phyloP scores from a whole-genome alignment of 352 stramenopile species.

The Phytophthora lateralis region DNA sequence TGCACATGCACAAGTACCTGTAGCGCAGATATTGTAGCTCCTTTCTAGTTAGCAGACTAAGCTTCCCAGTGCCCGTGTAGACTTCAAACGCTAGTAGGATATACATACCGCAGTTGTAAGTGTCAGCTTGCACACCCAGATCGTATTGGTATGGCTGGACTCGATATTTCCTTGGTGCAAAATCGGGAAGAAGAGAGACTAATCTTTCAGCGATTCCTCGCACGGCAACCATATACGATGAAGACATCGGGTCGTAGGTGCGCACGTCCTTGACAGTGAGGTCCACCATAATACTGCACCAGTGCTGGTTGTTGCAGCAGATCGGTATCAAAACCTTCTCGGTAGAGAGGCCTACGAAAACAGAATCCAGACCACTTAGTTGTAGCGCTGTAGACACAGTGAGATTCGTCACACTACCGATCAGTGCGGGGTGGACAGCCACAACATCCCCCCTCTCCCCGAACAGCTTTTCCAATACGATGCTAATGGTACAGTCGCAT shows the following conservation, averaged over 20 bases:
- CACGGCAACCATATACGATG: not conserved
- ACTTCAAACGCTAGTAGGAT: conserved; percentile 1
- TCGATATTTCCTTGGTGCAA: not conserved
- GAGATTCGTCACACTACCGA: not conserved
- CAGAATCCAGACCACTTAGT: not conserved
- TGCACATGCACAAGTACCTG: not conserved
- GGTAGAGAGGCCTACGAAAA: not conserved
- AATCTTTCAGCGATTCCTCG: not conserved
- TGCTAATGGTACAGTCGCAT: conserved; percentile 1
- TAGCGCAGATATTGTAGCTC: conserved; percentile 1
- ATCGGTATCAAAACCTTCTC: not conserved
- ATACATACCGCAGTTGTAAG: conserved; percentile 1
- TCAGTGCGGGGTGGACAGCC: not conserved
- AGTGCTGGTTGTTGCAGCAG: conserved; percentile 3
- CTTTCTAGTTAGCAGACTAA: not conserved
- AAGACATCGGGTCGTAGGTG: conserved; percentile 5
- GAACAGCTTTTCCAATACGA: conserved; percentile 6
- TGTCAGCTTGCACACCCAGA: conserved; percentile 1
- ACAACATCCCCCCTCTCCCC: conserved; percentile 1
- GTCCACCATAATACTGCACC: conserved; percentile 7
- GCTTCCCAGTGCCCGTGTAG: not conserved
- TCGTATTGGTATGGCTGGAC: not conserved
- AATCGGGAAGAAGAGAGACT: not conserved
- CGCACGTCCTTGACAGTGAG: not conserved
- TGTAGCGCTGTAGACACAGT: not conserved